Evolutionary conservation across 2,329 filamentous ascomycete species (phyloP).

Genomic region (Graphilbum fragrans): DNA sequence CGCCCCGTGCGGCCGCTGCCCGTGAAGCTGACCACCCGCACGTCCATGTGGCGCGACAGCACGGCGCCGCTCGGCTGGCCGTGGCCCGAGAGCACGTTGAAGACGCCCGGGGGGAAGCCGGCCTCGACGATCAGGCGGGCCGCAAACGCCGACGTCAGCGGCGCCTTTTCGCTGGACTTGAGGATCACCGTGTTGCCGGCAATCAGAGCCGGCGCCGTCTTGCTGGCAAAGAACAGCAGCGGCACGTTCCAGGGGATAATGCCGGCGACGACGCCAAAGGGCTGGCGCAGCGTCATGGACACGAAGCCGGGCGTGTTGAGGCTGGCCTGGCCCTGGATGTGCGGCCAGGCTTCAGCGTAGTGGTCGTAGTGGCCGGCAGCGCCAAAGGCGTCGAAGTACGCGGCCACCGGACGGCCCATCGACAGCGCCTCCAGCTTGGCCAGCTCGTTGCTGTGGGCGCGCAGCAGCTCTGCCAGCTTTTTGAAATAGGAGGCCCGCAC

Average conservation of each 20-base stretch:
- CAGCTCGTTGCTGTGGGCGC: constrained; percentile 26
- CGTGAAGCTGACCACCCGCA: constrained; percentile 53
- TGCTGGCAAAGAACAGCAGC: constrained; percentile 54
- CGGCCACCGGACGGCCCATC: constrained; percentile 29
- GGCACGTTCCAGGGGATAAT: constrained; percentile 58
- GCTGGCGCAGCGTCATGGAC: constrained; percentile 33
- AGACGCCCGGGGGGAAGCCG: constrained; percentile 56
- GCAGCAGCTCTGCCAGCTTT: constrained; percentile 31
- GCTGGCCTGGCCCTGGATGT: constrained; percentile 30
- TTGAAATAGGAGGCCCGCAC: constrained; percentile 27
- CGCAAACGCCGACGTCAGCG: constrained; percentile 42
- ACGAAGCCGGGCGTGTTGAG: constrained; percentile 35
- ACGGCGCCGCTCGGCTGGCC: constrained; percentile 22
- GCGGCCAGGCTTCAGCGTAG: constrained; percentile 28
- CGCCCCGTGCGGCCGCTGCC: constrained; percentile 46
- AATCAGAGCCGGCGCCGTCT: constrained; percentile 50
- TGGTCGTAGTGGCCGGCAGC: constrained; percentile 25
- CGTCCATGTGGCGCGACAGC: constrained; percentile 14
- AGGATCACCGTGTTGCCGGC: constrained; percentile 43
- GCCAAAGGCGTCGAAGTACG: constrained; percentile 23
- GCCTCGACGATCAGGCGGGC: constrained; percentile 51
- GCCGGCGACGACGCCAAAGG: constrained; percentile 37
- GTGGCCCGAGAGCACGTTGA: constrained; percentile 56
- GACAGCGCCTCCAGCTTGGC: constrained; percentile 30
- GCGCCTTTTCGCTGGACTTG: constrained; percentile 47